Evolutionary conservation across 192 early-diverging fungal genomes (phyloP), one percentile per base, ranked within the genome.

Genomic region (Mortierella alpina): DNA sequence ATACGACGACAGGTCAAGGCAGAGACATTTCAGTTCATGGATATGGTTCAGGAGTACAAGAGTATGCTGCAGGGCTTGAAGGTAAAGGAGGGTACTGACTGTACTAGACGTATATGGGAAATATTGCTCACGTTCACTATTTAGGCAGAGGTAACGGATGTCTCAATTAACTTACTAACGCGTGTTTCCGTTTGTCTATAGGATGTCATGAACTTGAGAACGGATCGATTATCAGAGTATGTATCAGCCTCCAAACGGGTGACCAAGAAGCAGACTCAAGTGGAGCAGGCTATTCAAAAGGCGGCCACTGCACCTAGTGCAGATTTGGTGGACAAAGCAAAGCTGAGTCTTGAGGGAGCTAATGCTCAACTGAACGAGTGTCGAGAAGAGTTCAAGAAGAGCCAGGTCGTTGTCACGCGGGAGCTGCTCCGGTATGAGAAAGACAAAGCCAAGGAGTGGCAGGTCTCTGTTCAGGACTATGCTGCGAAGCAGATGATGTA

Each of bases 31-130:
- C 54, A 80, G 7, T 82, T 84, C 59, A 83, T 82, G 69, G 87
- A 88, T 62, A 75, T 88, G 22, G 68, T 88, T 53, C 72, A 80
- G 13, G 87, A 86, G 58, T 86, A 88, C 54, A 84, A 76, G 68
- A 70, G 84, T 42, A 84, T 81, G 42, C 79, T 82, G 61, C 85
- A 88, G 59, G 77, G 82, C 10, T 64, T 88, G 41, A 88, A 88
- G 72, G 84, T 85, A 82, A 46, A 12, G 40, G 40, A 10, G 14
- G 47, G 49, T 40, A 11, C 13, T 44, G 14, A 22, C 9, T 41
- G 8, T 59, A 14, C 48, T 39, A 10, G 67, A 39, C 18, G 7
- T 5, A 6, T 15, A 45, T 1, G 46, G 45, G n/a, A 20, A 12
- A 40, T 8, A 47, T 68, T 20, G 6, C 14, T n/a, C 9, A 44